These are phyloP conservation scores for Phytophthora kernoviae DNA, from an alignment of 352 stramenopile species.

Conservation along the genomic window DNA sequence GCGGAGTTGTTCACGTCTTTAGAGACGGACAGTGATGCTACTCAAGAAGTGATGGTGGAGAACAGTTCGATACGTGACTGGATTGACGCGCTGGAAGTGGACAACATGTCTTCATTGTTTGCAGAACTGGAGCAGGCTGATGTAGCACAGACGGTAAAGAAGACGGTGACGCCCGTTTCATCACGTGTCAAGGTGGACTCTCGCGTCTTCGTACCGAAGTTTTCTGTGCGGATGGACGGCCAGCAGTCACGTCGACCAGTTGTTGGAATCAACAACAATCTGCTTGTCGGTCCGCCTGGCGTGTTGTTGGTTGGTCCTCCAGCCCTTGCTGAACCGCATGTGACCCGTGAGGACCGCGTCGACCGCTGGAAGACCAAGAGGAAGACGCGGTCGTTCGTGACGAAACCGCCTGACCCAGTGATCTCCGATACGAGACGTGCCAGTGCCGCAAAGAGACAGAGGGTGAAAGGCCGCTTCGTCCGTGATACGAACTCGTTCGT, in stretches of 20 bases:
- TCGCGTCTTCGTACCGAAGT: conserved; percentile 60
- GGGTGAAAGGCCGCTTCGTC: conserved; percentile 70
- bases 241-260: conserved; percentile 11
- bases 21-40: conserved; percentile 20
- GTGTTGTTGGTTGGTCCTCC: conserved; percentile 43
- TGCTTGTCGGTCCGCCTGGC: conserved; percentile 54
- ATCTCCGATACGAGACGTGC: conserved; percentile 60
- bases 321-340: background rate
- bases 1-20: conserved; percentile 43
- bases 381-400: conserved; percentile 31
- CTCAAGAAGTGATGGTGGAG: conserved; percentile 11
- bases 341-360: conserved; percentile 30
- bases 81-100: conserved; percentile 61
- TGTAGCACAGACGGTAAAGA: conserved; percentile 6
- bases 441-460: conserved; percentile 65
- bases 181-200: conserved; percentile 42
- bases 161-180: background rate
- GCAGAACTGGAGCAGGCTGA: conserved; percentile 42
- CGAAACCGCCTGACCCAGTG: conserved; percentile 24
- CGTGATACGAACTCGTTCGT: conserved; percentile 60
- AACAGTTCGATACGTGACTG: conserved; percentile 35
- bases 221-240: conserved; percentile 58
- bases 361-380: conserved; percentile 47
- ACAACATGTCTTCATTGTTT: conserved; percentile 54
- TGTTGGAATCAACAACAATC: conserved; percentile 19